Evolutionary conservation across 192 early-diverging fungal species (phyloP), one percentile per base, ranked within the genome.

Genomic region (Coemansia asiatica): DNA sequence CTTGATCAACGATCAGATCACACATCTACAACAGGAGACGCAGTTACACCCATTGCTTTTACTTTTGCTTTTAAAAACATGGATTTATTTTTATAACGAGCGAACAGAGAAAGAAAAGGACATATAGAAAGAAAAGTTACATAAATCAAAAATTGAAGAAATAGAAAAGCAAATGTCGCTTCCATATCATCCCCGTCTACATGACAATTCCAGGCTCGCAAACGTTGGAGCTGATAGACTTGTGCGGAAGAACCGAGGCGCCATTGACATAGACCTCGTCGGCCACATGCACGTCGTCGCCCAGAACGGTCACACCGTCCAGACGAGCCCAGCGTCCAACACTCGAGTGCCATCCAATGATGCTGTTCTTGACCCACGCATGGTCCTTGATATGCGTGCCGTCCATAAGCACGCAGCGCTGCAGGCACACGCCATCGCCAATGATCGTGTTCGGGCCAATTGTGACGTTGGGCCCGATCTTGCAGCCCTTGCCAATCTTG

Each of bases 211-310:
- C 87, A 25, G 94, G 94, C 83, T 95, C 93, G 64, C 91, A 88
- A 63, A 98, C 90, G 75, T 91, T 95, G 33, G 83, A 71, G 58
- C 85, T 86, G 71, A 98, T 95, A 56, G 86, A 89, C 87, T 98
- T 98, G 89, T 98, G 95, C 49, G 96, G 96, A n/a, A 98, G 84
- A 46, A 98, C 92, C 31, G 88, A 93, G 19, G 92, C 96, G 58
- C 96, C 96, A 79, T 98, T 97, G 68, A 96, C 85, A 73, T 92
- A 97, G 55, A 96, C 79, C 76, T 98, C 97, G 72, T 96, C 95
- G 49, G 86, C 82, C 56, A 99, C 87, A 51, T 94, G 91, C 25
- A 99, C 97, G 81, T 99, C 95, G 64, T 98, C 97, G 64, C 97
- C 97, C 48, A 97, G 84, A 46, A 99, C 97, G 22, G 91, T 90